Conservation (phyloP, 169 alveolate species). For the Plasmodium fragile region DNA sequence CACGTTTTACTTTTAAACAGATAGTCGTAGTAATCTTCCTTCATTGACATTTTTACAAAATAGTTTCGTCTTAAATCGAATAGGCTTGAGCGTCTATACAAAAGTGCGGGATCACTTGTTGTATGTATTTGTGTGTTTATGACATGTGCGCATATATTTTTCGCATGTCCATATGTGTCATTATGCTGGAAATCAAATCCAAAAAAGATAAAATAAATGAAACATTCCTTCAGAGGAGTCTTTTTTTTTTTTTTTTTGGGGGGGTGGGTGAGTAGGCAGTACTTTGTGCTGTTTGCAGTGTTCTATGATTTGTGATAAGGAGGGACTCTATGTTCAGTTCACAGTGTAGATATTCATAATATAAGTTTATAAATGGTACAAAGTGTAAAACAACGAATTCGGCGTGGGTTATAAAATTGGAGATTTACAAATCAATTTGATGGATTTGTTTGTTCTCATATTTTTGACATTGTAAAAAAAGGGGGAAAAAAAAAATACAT, state of each 20-base stretch:
- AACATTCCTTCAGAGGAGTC: not conserved
- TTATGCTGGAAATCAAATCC: not conserved
- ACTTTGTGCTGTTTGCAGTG: constrained; percentile 17
- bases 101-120: not conserved
- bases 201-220: constrained; percentile 29
- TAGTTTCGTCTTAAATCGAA: constrained; percentile 1
- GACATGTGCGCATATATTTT: constrained; percentile 2
- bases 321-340: not conserved
- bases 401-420: constrained; percentile 9
- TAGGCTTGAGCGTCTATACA: constrained; percentile 1
- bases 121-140: not conserved
- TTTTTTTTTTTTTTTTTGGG: not conserved
- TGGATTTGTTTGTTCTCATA: constrained; percentile 36
- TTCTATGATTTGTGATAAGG: not conserved
- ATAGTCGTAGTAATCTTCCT: constrained; percentile 86
- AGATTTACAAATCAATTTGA: constrained; percentile 25
- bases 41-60: constrained; percentile 75
- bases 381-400: constrained; percentile 10
- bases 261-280: not conserved
- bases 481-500: not conserved
- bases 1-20: constrained; percentile 81
- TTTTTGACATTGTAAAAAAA: constrained; percentile 8
- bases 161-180: not conserved
- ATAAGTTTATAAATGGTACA: constrained; percentile 4
- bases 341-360: constrained; percentile 21